Base-by-base conservation (phyloP, 1,284 basidiomycete species). In the Cutaneotrichosporon cavernicola region DNA sequence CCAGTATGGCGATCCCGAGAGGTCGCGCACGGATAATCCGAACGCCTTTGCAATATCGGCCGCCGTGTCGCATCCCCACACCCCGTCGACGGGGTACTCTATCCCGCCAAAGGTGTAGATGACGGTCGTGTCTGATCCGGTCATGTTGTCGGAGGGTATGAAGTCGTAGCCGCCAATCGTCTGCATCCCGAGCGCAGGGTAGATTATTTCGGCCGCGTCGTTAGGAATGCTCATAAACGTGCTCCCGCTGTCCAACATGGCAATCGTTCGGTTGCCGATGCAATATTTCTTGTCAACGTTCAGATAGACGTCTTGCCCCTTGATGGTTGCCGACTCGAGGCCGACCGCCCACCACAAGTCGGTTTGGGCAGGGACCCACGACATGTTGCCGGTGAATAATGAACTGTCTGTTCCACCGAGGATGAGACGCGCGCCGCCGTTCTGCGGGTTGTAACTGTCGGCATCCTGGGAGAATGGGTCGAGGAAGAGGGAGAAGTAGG, bases 361-460 rank as follows among this genome's bases (percentile, higher is more conserved):
- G 5, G 14, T 43, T 11, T 56, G 14, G 22, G 55, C 55, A 9
- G 40, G 34, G 0, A 62, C 55, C 16, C 31, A 62, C 10, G 53
- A 50, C 32, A 62, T 30, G 34, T 62, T 32, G 55, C 60, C 60
- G 13, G 13, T 30, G 60, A 50, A 62, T 32, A 56, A 10, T 2
- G 53, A 50, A 5, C 10, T 13, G 55, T 62, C 55, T 21, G 55
- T 36, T 26, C 60, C 60, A 21, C 55, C 60, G 14, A 62, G 47
- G 8, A 40, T 50, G 21, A 62, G 58, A 8, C 21, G 26, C 7
- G 50, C 58, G 11, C 47, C 47, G 21, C 34, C 47, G 21, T 49
- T 18, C 21, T 34, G n/a, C 13, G 58, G 34, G 32, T 50, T 59
- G 38, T 56, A 56, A 11, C 32, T 16, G 21, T 40, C 36, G 11